Conservation (phyloP, 495 filamentous ascomycete species). For the Xylaria bambusicola region DNA sequence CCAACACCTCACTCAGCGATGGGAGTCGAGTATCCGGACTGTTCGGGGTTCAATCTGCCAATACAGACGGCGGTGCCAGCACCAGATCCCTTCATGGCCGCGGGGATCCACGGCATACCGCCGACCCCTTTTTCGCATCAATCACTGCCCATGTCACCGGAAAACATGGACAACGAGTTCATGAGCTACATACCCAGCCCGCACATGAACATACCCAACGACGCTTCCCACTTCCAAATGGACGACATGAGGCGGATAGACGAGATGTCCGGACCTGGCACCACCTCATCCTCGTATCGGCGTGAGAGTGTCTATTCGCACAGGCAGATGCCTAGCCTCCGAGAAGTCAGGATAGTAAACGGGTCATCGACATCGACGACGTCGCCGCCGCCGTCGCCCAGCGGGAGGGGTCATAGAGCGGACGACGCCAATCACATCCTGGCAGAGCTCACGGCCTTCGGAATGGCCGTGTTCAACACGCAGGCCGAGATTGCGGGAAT, state of each 20-base stretch:
- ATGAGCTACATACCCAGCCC: slow-evolving; percentile 12
- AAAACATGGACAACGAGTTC: slow-evolving; percentile 18
- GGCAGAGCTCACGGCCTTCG: slow-evolving; percentile 18
- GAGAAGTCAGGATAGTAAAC: slow-evolving; percentile 15
- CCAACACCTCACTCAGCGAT: slow-evolving; percentile 12
- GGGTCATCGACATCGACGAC: slow-evolving; percentile 12
- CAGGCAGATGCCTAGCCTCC: slow-evolving; percentile 13
- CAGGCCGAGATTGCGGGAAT: slow-evolving; percentile 22
- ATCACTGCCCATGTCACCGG: slow-evolving; percentile 14
- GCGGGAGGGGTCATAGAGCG: slow-evolving; percentile 1
- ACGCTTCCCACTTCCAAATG: slow-evolving; percentile 16
- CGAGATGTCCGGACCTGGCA: slow-evolving; percentile 9
- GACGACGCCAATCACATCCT: slow-evolving; percentile 22
- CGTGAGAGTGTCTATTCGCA: slow-evolving; percentile 16
- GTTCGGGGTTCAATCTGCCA: slow-evolving; percentile 6
- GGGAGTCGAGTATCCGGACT: slow-evolving; percentile 17
- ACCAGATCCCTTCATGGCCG: slow-evolving; percentile 8
- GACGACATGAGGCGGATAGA: slow-evolving; percentile 10
- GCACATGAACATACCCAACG: slow-evolving; percentile 5
- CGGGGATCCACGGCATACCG: slow-evolving; percentile 13
- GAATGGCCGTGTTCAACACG: slow-evolving; percentile 21
- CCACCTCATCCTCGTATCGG: slow-evolving; percentile 9
- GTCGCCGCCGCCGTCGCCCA: slow-evolving; percentile 13
- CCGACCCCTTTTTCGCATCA: slow-evolving; percentile 16
- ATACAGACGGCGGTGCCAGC: not conserved